Evolutionary conservation across 345 rosid species (phyloP), one percentile per base, ranked within the genome.

Genomic region (Orychophragmus violaceus): DNA sequence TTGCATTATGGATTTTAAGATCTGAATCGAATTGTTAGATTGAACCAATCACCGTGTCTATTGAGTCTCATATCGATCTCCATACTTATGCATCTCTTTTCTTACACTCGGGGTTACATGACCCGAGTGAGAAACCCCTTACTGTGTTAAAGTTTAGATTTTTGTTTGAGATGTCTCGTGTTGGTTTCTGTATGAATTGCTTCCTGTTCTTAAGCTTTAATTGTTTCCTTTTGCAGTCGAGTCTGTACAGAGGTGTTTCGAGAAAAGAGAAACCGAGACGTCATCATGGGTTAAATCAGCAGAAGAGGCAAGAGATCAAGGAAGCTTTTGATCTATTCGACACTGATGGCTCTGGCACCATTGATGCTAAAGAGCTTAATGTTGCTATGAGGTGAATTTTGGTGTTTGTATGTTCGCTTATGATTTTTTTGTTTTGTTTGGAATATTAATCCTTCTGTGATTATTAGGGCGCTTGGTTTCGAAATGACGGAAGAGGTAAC

Each of bases 251-350:
- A 76, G 90, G 76, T 41, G 45, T 22, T 1, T 79, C 94, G 3
- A 84, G 95, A 72, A 85, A 77, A 73, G 93, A 85, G 29, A 90
- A 87, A 41, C 87, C 73, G 0, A 83, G 89, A 77, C 90, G 95
- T 22, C 92, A 82, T 68, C 91, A 84, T 66, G 91, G 87, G 17
- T 68, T 94, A 46, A 79, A 78, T 25, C 79, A 69, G 36, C 91
- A 84, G 80, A 90, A 91, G 87, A 90, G 21, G 77, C 88, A 82
- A 76, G 99, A 91, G 79, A 91, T 95, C 62, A 87, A 69, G 70
- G 97, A 95, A 80, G 99, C 97, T 16, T 95, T 95, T 66, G 95
- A 95, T 41, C 80, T 89, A 4, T 95, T 91, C 42, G 99, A 95
- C 72, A 89, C 91, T 11, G 97, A 95, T 86, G 93, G 90, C 32